These are phyloP conservation scores for Cyamopsis tetragonoloba DNA, from an alignment of 306 rosid genomes.

Conservation along the genomic window DNA sequence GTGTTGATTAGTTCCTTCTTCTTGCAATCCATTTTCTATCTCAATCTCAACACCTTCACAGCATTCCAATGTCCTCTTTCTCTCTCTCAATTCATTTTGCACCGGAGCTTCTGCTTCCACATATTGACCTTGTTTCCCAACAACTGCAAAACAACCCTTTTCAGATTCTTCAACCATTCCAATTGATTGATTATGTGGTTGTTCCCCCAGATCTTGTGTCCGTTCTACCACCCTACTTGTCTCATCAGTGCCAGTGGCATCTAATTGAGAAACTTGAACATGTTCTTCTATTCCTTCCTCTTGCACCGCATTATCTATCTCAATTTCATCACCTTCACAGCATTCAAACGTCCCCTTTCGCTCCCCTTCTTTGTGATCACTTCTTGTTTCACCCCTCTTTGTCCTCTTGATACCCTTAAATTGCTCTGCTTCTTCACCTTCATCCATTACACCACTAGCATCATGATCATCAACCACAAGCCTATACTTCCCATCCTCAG, in stretches of 20 bases:
- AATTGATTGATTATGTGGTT: neutral
- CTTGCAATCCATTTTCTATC: neutral
- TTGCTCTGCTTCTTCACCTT: neutral
- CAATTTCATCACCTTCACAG: neutral
- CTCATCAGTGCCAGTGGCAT: neutral
- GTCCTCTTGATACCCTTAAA: slow-evolving; percentile 8
- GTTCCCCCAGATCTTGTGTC: neutral
- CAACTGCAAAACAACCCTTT: neutral
- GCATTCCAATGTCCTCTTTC: neutral
- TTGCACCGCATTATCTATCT: neutral
- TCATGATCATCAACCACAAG: neutral
- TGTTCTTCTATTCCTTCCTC: neutral
- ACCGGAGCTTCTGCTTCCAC: neutral
- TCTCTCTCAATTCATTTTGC: too few relatives aligned
- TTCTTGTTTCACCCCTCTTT: neutral
- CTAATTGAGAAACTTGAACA: neutral
- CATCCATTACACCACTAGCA: too few relatives aligned
- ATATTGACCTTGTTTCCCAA: neutral
- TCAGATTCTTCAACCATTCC: slow-evolving; percentile 14
- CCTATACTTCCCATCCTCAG: slow-evolving; percentile 17
- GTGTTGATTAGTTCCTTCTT: neutral
- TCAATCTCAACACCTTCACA: neutral
- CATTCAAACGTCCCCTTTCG: neutral
- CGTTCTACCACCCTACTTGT: neutral
- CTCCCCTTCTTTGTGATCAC: neutral